Evolutionary conservation across 179 eudicot genomes (phyloP).

Genomic region (Beta macrorhiza): DNA sequence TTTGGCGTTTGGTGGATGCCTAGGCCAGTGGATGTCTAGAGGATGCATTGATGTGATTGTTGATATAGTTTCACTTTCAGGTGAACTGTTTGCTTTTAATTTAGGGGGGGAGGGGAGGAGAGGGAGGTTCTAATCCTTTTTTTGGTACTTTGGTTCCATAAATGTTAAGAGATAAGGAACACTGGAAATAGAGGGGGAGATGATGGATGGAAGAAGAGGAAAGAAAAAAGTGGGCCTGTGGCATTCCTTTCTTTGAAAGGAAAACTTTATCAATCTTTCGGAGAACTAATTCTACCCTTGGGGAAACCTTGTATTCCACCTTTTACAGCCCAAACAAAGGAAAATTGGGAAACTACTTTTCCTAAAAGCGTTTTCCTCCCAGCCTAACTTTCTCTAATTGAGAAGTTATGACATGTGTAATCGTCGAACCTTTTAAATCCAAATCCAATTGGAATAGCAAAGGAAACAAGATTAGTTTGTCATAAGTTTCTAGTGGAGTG

Average conservation of each 20-base stretch:
- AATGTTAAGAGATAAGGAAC: too few relatives aligned
- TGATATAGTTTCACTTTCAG: not conserved
- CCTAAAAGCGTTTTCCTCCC: too few relatives aligned
- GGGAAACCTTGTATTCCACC: too few relatives aligned
- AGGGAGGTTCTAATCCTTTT: not conserved
- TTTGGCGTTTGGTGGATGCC: slow-evolving; percentile 2
- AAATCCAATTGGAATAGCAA: not conserved
- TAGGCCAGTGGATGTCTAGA: not conserved
- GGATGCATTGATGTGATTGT: slow-evolving; percentile 5
- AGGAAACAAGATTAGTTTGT: not conserved
- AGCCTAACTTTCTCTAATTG: not conserved
- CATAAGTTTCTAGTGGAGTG: not conserved
- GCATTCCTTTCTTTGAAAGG: too few relatives aligned
- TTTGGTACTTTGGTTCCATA: too few relatives aligned
- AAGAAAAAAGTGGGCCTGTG: too few relatives aligned
- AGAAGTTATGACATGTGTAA: not conserved
- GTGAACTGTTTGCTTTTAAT: not conserved
- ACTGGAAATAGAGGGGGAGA: too few relatives aligned
- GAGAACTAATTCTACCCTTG: too few relatives aligned
- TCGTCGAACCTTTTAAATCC: not conserved
- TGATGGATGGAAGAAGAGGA: too few relatives aligned
- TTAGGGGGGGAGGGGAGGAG: not conserved
- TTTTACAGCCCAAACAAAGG: too few relatives aligned
- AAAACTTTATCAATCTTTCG: too few relatives aligned
- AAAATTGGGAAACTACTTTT: too few relatives aligned